Percentiles rank a stretch among this genome's conserved stretches.
phyloP scores from a whole-genome alignment of 2,329 filamentous ascomycete species.

The Akanthomyces uredinophilus region DNA sequence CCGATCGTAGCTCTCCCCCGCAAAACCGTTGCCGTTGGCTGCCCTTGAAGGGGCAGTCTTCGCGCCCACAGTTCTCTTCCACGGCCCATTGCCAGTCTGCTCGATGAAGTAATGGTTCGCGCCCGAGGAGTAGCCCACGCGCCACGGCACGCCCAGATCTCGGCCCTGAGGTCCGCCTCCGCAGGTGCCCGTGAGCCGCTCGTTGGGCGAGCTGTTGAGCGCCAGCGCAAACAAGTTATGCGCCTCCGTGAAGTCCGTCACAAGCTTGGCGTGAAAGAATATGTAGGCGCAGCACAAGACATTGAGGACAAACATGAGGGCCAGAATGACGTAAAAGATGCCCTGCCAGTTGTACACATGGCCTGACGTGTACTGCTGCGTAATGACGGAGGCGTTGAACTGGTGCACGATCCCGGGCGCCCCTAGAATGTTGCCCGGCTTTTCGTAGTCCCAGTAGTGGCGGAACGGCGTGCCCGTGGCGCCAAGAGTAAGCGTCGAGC shows the following conservation, averaged over 20 bases:
- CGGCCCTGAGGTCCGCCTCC: slow-evolving; percentile 31
- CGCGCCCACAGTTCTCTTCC: neutral
- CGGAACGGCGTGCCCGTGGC: slow-evolving; percentile 56
- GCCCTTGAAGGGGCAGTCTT: too few species aligned
- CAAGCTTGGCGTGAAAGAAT: slow-evolving; percentile 49
- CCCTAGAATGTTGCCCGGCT: slow-evolving; percentile 30
- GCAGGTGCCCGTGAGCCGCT: slow-evolving; percentile 33
- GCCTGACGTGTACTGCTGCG: slow-evolving; percentile 66
- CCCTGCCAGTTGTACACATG: slow-evolving; percentile 55
- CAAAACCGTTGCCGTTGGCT: neutral
- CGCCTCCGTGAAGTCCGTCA: slow-evolving; percentile 76
- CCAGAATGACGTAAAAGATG: slow-evolving; percentile 62
- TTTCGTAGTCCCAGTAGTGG: slow-evolving; percentile 46
- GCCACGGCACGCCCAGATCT: slow-evolving; percentile 38
- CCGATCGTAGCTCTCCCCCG: neutral
- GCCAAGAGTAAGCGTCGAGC: slow-evolving; percentile 59
- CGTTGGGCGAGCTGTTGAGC: slow-evolving; percentile 50
- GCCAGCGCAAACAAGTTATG: slow-evolving; percentile 69
- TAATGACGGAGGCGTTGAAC: slow-evolving; percentile 60
- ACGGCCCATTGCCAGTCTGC: slow-evolving; percentile 25
- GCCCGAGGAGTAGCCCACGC: slow-evolving; percentile 33
- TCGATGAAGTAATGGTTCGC: slow-evolving; percentile 41
- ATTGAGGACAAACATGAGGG: slow-evolving; percentile 63
- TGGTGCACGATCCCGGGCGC: slow-evolving; percentile 42
- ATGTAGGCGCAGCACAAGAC: slow-evolving; percentile 60